Conservation (phyloP, 2,329 filamentous ascomycete species). For the Aspergillus ibericus region DNA sequence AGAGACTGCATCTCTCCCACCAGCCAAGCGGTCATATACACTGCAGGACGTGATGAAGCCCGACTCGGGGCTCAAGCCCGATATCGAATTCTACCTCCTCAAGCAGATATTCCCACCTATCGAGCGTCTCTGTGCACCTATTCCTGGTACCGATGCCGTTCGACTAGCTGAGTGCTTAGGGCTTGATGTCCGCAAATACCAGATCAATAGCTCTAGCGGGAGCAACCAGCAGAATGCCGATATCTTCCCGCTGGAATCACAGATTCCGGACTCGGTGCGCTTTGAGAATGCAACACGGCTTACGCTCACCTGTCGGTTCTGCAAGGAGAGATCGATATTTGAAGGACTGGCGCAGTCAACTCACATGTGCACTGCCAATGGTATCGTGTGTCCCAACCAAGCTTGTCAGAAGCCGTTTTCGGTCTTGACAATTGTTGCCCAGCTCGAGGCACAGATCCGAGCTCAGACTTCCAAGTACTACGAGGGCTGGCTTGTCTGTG, state of each 20-base stretch:
- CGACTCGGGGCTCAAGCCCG: constrained; percentile 73
- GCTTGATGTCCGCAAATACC: constrained; percentile 85
- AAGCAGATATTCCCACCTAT: constrained; percentile 99
- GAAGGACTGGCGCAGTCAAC: constrained; percentile 67
- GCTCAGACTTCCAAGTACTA: constrained; percentile 81
- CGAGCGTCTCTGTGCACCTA: constrained; percentile 94
- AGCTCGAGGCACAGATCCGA: constrained; percentile 83
- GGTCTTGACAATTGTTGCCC: constrained; percentile 75
- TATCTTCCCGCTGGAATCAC: constrained; percentile 88
- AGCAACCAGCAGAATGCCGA: constrained; percentile 60
- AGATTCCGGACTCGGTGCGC: constrained; percentile 86
- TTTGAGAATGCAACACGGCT: constrained; percentile 80
- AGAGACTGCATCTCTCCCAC: constrained; percentile 61
- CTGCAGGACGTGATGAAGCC: constrained; percentile 80
- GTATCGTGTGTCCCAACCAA: constrained; percentile 67
- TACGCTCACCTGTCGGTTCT: constrained; percentile 75
- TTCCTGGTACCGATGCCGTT: constrained; percentile 85
- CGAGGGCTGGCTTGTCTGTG: constrained; percentile 85
- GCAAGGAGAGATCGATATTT: constrained; percentile 71
- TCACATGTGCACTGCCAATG: constrained; percentile 67
- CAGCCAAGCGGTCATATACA: constrained; percentile 86
- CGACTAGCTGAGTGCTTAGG: constrained; percentile 91
- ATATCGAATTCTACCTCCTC: constrained; percentile 96
- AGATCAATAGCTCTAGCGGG: constrained; percentile 61
- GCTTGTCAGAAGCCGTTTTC: constrained; percentile 66